These are phyloP conservation scores for Acephala macrosclerotiorum DNA, from an alignment of 2,329 filamentous ascomycete species.

Conservation along the genomic window DNA sequence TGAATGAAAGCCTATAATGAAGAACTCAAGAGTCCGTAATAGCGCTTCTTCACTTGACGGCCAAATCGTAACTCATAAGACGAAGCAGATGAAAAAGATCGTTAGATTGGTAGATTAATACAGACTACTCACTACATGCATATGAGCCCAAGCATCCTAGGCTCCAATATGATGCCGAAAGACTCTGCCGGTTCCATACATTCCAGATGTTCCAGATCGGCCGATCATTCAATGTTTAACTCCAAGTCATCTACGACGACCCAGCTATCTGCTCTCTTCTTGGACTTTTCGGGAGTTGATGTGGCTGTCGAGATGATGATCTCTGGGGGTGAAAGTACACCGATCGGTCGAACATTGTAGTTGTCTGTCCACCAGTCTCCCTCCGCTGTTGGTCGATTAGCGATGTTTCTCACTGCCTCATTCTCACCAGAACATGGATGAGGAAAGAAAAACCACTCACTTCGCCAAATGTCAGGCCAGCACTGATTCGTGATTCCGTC, in stretches of 20 bases:
- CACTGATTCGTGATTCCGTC: constrained; percentile 35
- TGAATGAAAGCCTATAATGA: no score
- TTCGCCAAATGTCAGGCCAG: constrained; percentile 37
- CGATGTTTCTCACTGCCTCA: background rate
- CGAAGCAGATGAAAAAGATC: background rate
- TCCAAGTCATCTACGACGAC: background rate
- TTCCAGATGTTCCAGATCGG: no score
- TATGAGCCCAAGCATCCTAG: background rate
- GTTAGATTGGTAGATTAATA: background rate
- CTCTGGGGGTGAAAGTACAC: constrained; percentile 22
- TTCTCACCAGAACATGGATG: background rate
- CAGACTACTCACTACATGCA: constrained; percentile 8
- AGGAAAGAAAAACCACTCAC: constrained; percentile 29
- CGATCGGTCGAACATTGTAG: constrained; percentile 33
- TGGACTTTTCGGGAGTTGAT: background rate
- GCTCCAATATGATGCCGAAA: background rate
- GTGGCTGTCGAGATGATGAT: background rate
- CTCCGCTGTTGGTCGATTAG: constrained; percentile 24
- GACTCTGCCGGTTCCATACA: background rate
- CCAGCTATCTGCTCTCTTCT: background rate
- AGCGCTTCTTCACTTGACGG: background rate
- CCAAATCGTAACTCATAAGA: background rate
- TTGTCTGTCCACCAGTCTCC: constrained; percentile 37
- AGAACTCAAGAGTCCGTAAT: no score
- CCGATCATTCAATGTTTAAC: background rate